phyloP scores from a whole-genome alignment of 2,329 filamentous ascomycete genomes.

The Zymoseptoria brevis region DNA sequence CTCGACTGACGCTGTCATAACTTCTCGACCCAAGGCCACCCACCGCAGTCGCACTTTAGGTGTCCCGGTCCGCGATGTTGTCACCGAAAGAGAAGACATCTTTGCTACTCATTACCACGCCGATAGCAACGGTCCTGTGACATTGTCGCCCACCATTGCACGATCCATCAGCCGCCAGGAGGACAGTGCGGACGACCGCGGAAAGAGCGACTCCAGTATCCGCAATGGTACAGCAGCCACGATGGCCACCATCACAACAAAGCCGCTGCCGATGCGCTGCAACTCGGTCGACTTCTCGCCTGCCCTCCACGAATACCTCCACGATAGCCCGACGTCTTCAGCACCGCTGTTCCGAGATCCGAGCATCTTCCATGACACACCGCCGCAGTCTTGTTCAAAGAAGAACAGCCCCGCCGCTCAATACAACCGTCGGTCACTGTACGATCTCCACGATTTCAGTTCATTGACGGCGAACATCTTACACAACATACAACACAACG shows the following conservation, averaged over 20 bases:
- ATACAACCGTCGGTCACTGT: slow-evolving; percentile 26
- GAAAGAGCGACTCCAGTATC: slow-evolving; percentile 3
- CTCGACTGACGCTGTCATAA: not conserved
- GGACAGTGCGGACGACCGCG: slow-evolving; percentile 12
- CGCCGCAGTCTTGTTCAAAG: slow-evolving; percentile 2
- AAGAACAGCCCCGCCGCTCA: slow-evolving; percentile 18
- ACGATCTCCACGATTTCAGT: slow-evolving; percentile 23
- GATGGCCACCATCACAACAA: slow-evolving; percentile 3
- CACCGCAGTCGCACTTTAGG: slow-evolving; percentile 4
- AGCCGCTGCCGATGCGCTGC: slow-evolving; percentile 6
- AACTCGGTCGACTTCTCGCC: slow-evolving; percentile 9
- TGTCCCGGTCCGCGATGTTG: slow-evolving; percentile 23
- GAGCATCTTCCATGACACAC: slow-evolving; percentile 1
- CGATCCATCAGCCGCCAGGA: slow-evolving; percentile 1
- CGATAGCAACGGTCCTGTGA: slow-evolving; percentile 39
- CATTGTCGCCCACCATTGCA: slow-evolving; percentile 23
- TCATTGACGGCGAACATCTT: slow-evolving; percentile 6
- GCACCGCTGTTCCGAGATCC: slow-evolving; percentile 5
- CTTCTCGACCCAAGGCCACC: not conserved
- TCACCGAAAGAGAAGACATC: slow-evolving; percentile 53
- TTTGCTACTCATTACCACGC: slow-evolving; percentile 54
- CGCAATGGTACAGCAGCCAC: not conserved
- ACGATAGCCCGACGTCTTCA: slow-evolving; percentile 5
- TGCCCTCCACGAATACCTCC: slow-evolving; percentile 5
- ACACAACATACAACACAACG: slow-evolving; percentile 3